Evolutionary conservation across 257 asterid genomes (phyloP).

Genomic region (Solanum sejunctum): DNA sequence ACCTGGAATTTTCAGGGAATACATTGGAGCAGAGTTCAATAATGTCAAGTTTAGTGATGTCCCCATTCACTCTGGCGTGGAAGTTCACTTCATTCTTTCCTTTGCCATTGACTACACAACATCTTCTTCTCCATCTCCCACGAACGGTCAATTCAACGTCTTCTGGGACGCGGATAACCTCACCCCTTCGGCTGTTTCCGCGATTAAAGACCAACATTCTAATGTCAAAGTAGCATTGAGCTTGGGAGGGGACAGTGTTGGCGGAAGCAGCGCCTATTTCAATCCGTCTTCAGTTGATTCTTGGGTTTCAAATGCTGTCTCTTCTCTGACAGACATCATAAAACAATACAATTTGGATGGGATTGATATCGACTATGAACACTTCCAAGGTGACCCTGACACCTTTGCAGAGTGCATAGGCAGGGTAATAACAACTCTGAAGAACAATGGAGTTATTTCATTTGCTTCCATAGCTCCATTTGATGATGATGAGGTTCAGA

Average conservation of each 20-base stretch:
- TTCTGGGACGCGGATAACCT: conserved; percentile 70
- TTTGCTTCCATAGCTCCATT: conserved; percentile 75
- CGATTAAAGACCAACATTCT: conserved; percentile 29
- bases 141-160: conserved; percentile 51
- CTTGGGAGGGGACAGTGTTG: conserved; percentile 62
- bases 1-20: conserved; percentile 45
- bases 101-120: conserved; percentile 76
- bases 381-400: conserved; percentile 31
- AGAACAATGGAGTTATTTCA: conserved; percentile 36
- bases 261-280: conserved; percentile 35
- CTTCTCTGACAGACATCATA: conserved; percentile 45
- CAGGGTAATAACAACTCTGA: conserved; percentile 24
- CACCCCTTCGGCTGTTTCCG: conserved; percentile 31
- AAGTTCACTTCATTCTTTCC: conserved; percentile 80
- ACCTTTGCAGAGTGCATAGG: conserved; percentile 52
- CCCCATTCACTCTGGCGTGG: conserved; percentile 47
- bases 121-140: conserved; percentile 39
- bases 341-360: conserved; percentile 44
- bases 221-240: conserved; percentile 50
- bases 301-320: conserved; percentile 71
- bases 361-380: conserved; percentile 66
- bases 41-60: conserved; percentile 48
- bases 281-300: conserved; percentile 30
- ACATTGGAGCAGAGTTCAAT: conserved; percentile 70
- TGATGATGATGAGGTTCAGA: conserved; percentile 52